phyloP scores from a whole-genome alignment of 2,329 filamentous ascomycete species.

The Fusarium sambucinum region DNA sequence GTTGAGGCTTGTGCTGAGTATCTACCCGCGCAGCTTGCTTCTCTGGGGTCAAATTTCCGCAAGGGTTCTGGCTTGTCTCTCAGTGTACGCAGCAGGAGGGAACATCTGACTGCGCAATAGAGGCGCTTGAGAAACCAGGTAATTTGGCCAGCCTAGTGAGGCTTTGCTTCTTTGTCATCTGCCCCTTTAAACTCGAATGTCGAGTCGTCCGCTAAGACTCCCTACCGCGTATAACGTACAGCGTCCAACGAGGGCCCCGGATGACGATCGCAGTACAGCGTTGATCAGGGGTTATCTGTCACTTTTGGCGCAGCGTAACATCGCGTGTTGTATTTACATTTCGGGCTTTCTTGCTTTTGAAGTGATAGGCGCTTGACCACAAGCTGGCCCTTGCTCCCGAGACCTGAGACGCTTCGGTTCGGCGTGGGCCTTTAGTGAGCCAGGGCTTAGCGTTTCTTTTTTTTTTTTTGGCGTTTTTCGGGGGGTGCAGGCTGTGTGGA shows the following conservation, averaged over 20 bases:
- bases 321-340: slow-evolving; percentile 31
- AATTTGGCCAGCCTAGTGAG: background rate
- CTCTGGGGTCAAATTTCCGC: slow-evolving; percentile 15
- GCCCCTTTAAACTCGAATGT: background rate
- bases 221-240: background rate
- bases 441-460: slow-evolving; percentile 38
- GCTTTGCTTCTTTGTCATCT: background rate
- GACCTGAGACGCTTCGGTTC: slow-evolving; percentile 47
- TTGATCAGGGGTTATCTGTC: slow-evolving; percentile 33
- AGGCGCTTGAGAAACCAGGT: background rate
- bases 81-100: background rate
- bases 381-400: slow-evolving; percentile 40
- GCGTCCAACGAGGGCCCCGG: slow-evolving; percentile 27
- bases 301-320: slow-evolving; percentile 36
- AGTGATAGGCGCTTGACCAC: slow-evolving; percentile 22
- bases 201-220: background rate
- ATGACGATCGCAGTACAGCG: slow-evolving; percentile 39
- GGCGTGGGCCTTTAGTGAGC: slow-evolving; percentile 36
- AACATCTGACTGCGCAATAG: background rate
- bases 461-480: slow-evolving; percentile 36
- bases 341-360: slow-evolving; percentile 32
- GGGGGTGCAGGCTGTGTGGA: slow-evolving; percentile 20
- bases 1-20: slow-evolving; percentile 25
- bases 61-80: slow-evolving; percentile 8
- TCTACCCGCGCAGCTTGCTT: slow-evolving; percentile 7